A percentile compares a stretch with the other conserved stretches of the same genome.
Conservation (phyloP, 768 basidiomycete genomes). For the Pleurotus ostreatus region DNA sequence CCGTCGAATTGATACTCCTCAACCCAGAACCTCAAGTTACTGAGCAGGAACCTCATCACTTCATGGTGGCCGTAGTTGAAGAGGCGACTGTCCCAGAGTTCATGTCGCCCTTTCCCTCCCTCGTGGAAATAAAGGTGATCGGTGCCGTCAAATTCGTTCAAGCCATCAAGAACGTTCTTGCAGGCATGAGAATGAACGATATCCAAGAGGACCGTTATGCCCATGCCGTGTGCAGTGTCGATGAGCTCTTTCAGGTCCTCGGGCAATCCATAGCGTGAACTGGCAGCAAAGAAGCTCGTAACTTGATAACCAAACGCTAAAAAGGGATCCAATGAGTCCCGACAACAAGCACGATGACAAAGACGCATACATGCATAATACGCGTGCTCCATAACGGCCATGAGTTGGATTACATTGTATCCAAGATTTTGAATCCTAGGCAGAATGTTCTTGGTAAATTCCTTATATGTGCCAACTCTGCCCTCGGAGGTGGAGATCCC, state of each 20-base stretch:
- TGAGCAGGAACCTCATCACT: slow-evolving; percentile 90
- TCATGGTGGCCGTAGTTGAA: slow-evolving; percentile 98
- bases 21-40: slow-evolving; percentile 93
- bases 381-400: slow-evolving; percentile 98
- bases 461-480: slow-evolving; percentile 91
- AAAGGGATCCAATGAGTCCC: slow-evolving; percentile 6
- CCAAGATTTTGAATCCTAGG: slow-evolving; percentile 88
- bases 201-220: slow-evolving; percentile 89
- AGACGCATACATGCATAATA: slow-evolving; percentile 86
- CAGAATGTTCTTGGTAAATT: slow-evolving; percentile 83
- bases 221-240: slow-evolving; percentile 92
- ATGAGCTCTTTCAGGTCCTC: slow-evolving; percentile 95
- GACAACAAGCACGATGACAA: background rate
- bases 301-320: slow-evolving; percentile 97
- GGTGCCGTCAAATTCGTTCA: slow-evolving; percentile 96
- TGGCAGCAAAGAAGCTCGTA: slow-evolving; percentile 94
- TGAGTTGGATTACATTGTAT: slow-evolving; percentile 96
- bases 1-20: slow-evolving; percentile 97
- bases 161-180: slow-evolving; percentile 94
- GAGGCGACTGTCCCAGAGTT: slow-evolving; percentile 95
- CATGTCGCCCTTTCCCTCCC: slow-evolving; percentile 85
- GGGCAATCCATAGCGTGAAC: slow-evolving; percentile 92
- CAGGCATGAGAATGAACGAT: slow-evolving; percentile 98
- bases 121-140: slow-evolving; percentile 98
- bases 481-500: slow-evolving; percentile 90